These are phyloP conservation scores for Lentinula sp. DNA, from an alignment of 768 basidiomycete genomes.

Conservation along the genomic window DNA sequence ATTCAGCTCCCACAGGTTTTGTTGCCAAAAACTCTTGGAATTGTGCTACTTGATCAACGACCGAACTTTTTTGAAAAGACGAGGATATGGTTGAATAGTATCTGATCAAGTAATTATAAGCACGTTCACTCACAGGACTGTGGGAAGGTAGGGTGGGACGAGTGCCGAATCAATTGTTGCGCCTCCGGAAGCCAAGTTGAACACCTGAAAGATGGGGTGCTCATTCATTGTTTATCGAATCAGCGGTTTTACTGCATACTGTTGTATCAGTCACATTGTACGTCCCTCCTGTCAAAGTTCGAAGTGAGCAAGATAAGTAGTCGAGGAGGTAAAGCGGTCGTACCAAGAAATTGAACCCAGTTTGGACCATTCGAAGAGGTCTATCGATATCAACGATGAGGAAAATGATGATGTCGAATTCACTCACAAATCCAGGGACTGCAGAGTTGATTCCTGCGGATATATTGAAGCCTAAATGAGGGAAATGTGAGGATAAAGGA, in stretches of 20 bases:
- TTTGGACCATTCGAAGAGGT: constrained; percentile 58
- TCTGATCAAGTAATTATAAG: neutral
- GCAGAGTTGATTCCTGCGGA: constrained; percentile 48
- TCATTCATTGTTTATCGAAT: no score
- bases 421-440: constrained; percentile 42
- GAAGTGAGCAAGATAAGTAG: neutral
- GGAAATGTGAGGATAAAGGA: neutral
- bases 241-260: constrained; percentile 18
- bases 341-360: constrained; percentile 53
- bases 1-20: constrained; percentile 39
- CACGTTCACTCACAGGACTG: constrained; percentile 28
- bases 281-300: constrained; percentile 28
- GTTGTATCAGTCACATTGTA: constrained; percentile 52
- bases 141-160: constrained; percentile 42
- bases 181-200: constrained; percentile 52
- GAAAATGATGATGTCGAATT: neutral
- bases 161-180: constrained; percentile 52
- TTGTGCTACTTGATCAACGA: constrained; percentile 52
- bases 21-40: constrained; percentile 38
- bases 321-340: constrained; percentile 10
- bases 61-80: constrained; percentile 22
- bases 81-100: neutral
- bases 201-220: constrained; percentile 18
- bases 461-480: constrained; percentile 43
- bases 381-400: constrained; percentile 20